phyloP scores from a whole-genome alignment of 2,329 filamentous ascomycete genomes.

The Botryotinia narcissicola region DNA sequence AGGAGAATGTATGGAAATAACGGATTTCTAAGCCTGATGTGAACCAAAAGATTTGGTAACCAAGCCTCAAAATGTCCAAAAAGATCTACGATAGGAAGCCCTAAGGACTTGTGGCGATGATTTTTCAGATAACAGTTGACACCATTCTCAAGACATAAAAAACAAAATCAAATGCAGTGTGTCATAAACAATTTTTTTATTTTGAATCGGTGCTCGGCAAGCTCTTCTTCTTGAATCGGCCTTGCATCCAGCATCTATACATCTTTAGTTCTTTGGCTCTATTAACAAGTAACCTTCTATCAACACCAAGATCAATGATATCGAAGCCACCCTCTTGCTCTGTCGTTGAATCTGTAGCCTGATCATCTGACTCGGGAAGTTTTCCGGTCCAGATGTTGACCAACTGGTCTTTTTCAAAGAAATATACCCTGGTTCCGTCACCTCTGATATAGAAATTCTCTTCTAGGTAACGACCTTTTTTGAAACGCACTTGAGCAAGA shows the following conservation, averaged over 20 bases:
- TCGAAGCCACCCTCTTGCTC: conserved; percentile 53
- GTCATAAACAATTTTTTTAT: neutral
- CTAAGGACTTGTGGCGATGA: neutral
- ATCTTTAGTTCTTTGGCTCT: conserved; percentile 89
- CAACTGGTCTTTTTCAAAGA: conserved; percentile 87
- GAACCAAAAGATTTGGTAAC: neutral
- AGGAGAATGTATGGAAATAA: neutral
- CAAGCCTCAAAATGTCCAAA: neutral
- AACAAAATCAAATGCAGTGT: neutral
- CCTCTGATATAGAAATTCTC: conserved; percentile 98
- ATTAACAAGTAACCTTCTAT: conserved; percentile 89
- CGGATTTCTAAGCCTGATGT: neutral
- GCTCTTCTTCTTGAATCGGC: conserved; percentile 64
- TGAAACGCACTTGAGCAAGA: conserved; percentile 93
- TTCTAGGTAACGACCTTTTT: conserved; percentile 88
- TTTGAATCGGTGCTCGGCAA: neutral
- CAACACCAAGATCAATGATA: conserved; percentile 75
- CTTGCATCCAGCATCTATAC: conserved; percentile 97
- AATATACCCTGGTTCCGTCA: conserved; percentile 95
- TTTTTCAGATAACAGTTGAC: too few species aligned
- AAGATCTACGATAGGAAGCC: neutral
- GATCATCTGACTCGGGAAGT: conserved; percentile 20
- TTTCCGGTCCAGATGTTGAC: conserved; percentile 69
- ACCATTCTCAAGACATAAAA: neutral
- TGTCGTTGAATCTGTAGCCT: conserved; percentile 21